Evolutionary conservation across 306 rosid genomes (phyloP).

Genomic region (Gastrolobium bilobum): DNA sequence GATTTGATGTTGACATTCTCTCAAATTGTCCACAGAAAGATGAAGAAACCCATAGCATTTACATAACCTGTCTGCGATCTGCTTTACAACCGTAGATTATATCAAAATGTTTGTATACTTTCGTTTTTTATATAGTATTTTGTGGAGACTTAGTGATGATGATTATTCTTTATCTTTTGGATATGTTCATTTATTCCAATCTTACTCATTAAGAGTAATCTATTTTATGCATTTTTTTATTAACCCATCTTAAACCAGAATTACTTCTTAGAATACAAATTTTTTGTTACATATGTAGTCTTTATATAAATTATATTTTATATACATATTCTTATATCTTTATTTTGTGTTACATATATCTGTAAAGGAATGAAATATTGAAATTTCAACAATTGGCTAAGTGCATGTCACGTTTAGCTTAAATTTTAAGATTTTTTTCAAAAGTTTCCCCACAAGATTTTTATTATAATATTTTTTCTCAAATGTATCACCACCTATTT

Average conservation of each 20-base stretch:
- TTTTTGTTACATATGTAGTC: no score
- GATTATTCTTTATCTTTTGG: constrained; percentile 42
- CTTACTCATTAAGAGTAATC: constrained; percentile 30
- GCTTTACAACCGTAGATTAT: constrained; percentile 35
- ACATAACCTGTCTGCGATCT: constrained; percentile 34
- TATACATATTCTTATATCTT: no score
- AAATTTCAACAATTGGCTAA: constrained; percentile 16
- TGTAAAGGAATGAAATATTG: no score
- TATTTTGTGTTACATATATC: no score
- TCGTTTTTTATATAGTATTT: constrained; percentile 35
- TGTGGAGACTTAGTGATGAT: constrained; percentile 20
- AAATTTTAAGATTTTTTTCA: not conserved
- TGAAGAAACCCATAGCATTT: constrained; percentile 48
- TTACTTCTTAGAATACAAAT: no score
- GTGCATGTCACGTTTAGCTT: not conserved
- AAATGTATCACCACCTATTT: no score
- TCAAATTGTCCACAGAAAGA: constrained; percentile 24
- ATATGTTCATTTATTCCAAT: constrained; percentile 42
- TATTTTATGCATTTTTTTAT: not conserved
- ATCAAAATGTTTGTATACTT: constrained; percentile 36
- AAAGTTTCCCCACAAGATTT: not conserved
- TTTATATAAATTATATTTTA: no score
- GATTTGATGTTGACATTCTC: constrained; percentile 48
- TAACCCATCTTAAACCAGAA: not conserved
- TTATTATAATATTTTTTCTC: not conserved